Conservation (phyloP, 164 flowering plant genomes). For the Sextonia rubra region DNA sequence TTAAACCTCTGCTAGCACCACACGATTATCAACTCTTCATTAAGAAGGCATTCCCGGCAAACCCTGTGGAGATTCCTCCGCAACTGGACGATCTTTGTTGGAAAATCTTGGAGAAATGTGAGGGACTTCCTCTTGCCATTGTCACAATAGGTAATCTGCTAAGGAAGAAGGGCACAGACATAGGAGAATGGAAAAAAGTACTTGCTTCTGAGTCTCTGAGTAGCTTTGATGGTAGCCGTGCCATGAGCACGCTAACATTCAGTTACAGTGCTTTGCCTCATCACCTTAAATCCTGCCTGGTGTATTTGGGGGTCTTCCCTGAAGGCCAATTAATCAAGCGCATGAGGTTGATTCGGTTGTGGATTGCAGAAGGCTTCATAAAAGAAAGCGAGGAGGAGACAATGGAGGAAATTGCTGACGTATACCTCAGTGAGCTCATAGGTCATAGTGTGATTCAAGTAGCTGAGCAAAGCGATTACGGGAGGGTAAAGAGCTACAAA, state of each 20-base stretch:
- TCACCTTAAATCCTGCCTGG: conserved; percentile 38
- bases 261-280: conserved; percentile 48
- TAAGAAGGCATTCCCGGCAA: background rate
- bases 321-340: conserved; percentile 36
- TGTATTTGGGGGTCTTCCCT: conserved; percentile 41
- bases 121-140: conserved; percentile 50
- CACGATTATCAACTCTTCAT: conserved; percentile 6
- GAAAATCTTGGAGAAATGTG: conserved; percentile 44
- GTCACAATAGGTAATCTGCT: conserved; percentile 46
- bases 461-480: conserved; percentile 30
- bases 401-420: conserved; percentile 31
- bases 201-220: conserved; percentile 33
- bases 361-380: conserved; percentile 51
- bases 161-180: conserved; percentile 21
- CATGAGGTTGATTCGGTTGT: conserved; percentile 35
- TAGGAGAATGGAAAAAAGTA: conserved; percentile 35
- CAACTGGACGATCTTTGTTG: conserved; percentile 29
- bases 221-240: conserved; percentile 16
- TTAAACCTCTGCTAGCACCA: background rate
- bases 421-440: conserved; percentile 36
- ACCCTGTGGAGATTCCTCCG: background rate
- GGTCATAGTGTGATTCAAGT: conserved; percentile 43
- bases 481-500: conserved; percentile 27
- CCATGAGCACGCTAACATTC: conserved; percentile 37
- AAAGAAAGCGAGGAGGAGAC: conserved; percentile 24